phyloP scores from a whole-genome alignment of 2,329 filamentous ascomycete genomes.

The Stenocarpella maydis region DNA sequence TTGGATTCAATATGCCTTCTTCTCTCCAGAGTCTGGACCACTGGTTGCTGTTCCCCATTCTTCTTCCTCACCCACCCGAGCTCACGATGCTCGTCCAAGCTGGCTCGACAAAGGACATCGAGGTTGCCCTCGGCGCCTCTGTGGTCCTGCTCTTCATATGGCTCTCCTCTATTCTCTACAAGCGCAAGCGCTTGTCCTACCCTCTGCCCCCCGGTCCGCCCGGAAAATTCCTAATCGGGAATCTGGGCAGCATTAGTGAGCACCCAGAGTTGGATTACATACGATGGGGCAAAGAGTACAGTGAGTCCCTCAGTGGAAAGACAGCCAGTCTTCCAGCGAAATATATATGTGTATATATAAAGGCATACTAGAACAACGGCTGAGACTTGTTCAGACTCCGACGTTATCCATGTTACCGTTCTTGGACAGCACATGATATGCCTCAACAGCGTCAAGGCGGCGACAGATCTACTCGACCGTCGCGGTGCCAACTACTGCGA shows the following conservation, averaged over 20 bases:
- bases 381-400: slow-evolving; percentile 37
- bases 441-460: slow-evolving; percentile 46
- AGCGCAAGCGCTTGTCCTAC: slow-evolving; percentile 10
- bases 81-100: slow-evolving; percentile 29
- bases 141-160: slow-evolving; percentile 24
- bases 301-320: slow-evolving; percentile 38
- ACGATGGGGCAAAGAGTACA: slow-evolving; percentile 44
- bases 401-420: slow-evolving; percentile 43
- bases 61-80: not conserved
- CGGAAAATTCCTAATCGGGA: slow-evolving; percentile 43
- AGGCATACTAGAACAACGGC: not conserved
- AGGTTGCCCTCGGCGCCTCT: slow-evolving; percentile 20
- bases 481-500: slow-evolving; percentile 48
- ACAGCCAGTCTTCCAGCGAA: no score
- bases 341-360: no score
- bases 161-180: slow-evolving; percentile 15
- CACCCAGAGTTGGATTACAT: slow-evolving; percentile 45
- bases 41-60: slow-evolving; percentile 15
- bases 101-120: slow-evolving; percentile 16
- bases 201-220: slow-evolving; percentile 44
- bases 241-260: slow-evolving; percentile 43
- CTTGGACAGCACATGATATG: slow-evolving; percentile 46
- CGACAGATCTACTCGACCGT: slow-evolving; percentile 49
- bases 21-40: slow-evolving; percentile 1
- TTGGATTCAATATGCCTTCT: slow-evolving; percentile 21